Base-by-base conservation (phyloP, 202 grass and related monocot genomes). In the Schoenoplectus tabernaemontani region DNA sequence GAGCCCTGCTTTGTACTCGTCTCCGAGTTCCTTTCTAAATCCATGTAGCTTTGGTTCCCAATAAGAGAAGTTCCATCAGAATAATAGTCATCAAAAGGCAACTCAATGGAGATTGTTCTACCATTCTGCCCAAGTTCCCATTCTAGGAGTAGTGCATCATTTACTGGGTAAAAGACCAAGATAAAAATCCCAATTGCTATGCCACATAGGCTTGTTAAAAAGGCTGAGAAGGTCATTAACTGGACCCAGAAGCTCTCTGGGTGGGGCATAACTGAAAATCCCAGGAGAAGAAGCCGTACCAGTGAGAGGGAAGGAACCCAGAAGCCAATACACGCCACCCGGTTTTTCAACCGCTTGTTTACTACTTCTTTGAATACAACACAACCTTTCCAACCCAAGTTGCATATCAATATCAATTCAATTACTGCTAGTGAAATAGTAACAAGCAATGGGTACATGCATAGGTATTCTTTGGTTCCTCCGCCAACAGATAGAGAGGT, bases 51-150 rank as follows among this genome's bases (percentile, higher is more conserved):
- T 78, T 90, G 91, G 76, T 94, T 94, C 50, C 84, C 82, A 78
- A 92, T 58, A 24, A 94, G 86, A 48, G 89, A 94, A 0, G 81
- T 54, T 39, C 80, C 84, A 41, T 98, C 91, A 57, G 87, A 90
- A 59, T 94, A 98, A 81, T 98, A 98, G 66, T 98, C 95, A 75
- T 98, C 95, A 83, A 90, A 98, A 62, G 95, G 95, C 70, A 90
- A 86, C 79, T 87, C 91, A 48, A 82, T 76, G 11, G 86, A 82
- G 42, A 78, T 83, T 56, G 83, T 83, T 83, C 76, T 84, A 80
- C 39, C 57, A 64, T 80, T 64, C 36, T 80, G 78, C 59, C 41
- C 78, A 34, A 63, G 30, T 80, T 65, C 59, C 57, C 43, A 41
- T 80, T 80, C 78, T 75, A 98, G 83, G 24, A 70, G 80, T 66